Conservation (phyloP, 345 rosid species). For the Ricinus communis region DNA sequence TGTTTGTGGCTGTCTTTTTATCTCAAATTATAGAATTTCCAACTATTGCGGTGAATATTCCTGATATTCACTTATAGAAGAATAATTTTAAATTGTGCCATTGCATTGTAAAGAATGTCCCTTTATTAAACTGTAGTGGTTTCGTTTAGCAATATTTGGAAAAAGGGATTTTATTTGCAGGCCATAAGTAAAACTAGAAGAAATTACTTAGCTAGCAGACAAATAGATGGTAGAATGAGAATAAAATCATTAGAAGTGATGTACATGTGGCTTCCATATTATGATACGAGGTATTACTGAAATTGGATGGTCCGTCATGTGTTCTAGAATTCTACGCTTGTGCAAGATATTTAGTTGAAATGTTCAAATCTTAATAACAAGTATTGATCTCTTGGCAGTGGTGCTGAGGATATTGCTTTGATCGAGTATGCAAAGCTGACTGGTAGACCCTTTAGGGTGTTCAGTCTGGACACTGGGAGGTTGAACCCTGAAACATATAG, state of each 20-base stretch:
- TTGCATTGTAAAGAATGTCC: not conserved
- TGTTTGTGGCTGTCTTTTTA: not conserved
- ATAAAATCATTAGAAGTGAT: not conserved
- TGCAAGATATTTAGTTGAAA: not conserved
- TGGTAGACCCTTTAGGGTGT: slow-evolving; percentile 81
- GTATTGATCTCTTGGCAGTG: slow-evolving; percentile 47
- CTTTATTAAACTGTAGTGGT: not conserved
- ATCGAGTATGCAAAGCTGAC: slow-evolving; percentile 88
- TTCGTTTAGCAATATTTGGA: not conserved
- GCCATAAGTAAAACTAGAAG: not conserved
- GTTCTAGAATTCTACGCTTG: not conserved
- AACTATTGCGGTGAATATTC: no score
- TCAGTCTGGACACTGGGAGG: slow-evolving; percentile 91
- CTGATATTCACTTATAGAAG: no score
- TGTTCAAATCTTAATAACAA: not conserved
- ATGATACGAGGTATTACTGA: not conserved
- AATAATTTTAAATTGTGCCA: no score
- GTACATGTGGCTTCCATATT: not conserved
- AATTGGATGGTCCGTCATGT: not conserved
- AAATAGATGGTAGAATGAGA: not conserved
- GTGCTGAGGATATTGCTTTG: slow-evolving; percentile 96
- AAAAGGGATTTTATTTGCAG: not conserved
- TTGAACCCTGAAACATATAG: slow-evolving; percentile 80
- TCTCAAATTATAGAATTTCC: no score
- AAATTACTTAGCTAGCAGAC: not conserved